phyloP scores from a whole-genome alignment of 2,329 filamentous ascomycete genomes.

The Sporothrix humicola region DNA sequence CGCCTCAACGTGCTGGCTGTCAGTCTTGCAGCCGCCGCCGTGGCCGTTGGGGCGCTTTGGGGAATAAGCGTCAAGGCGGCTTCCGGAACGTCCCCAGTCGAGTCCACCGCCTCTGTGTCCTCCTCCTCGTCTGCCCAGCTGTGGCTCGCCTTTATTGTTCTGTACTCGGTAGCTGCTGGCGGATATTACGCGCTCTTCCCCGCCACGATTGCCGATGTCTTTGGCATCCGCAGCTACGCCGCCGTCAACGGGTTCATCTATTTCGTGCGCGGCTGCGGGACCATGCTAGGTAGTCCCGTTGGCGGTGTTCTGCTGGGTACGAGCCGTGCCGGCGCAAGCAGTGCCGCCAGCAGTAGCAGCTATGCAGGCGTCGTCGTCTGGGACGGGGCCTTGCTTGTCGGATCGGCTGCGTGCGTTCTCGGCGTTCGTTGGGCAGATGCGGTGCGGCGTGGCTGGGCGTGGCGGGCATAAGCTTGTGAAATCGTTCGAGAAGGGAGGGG shows the following conservation, averaged over 20 bases:
- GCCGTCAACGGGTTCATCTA: slow-evolving; percentile 56
- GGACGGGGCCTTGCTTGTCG: slow-evolving; percentile 50
- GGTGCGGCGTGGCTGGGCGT: slow-evolving; percentile 37
- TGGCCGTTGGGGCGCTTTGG: slow-evolving; percentile 37
- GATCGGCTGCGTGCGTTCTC: slow-evolving; percentile 48
- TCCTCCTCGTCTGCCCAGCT: slow-evolving; percentile 28
- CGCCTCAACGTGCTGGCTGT: slow-evolving; percentile 54
- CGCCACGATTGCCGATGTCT: slow-evolving; percentile 55
- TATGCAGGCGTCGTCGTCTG: slow-evolving; percentile 50
- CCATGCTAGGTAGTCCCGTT: slow-evolving; percentile 53
- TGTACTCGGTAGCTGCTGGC: slow-evolving; percentile 52
- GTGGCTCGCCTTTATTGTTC: slow-evolving; percentile 45
- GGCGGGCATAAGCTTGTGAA: slow-evolving; percentile 34
- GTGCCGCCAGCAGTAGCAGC: slow-evolving; percentile 38
- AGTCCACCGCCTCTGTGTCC: not conserved
- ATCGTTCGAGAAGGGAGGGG: not conserved
- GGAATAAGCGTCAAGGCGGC: slow-evolving; percentile 33
- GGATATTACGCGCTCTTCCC: slow-evolving; percentile 55
- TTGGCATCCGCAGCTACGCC: slow-evolving; percentile 54
- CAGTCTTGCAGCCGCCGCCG: slow-evolving; percentile 32
- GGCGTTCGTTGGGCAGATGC: slow-evolving; percentile 50
- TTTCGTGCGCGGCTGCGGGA: slow-evolving; percentile 52
- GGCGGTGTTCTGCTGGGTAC: slow-evolving; percentile 49
- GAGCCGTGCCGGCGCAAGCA: not conserved
- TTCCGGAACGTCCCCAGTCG: not conserved